Percentiles rank a stretch among this genome's conserved stretches.
These are phyloP conservation scores for Podospora appendiculata DNA, from an alignment of 495 filamentous ascomycete genomes.

Conservation along the genomic window DNA sequence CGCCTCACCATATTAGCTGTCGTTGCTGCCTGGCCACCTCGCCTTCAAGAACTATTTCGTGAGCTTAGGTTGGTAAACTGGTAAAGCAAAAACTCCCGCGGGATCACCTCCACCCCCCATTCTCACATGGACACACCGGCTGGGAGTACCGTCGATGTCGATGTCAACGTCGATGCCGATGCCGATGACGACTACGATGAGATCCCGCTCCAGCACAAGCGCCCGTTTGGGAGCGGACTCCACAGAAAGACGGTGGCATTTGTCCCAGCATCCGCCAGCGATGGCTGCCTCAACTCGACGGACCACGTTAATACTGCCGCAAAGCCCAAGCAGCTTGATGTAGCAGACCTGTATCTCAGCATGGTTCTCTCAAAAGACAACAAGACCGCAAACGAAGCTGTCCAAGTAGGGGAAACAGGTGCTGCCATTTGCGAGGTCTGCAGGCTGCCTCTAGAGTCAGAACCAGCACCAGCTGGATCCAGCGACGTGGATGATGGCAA, in stretches of 20 bases:
- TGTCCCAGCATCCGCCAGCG: constrained; percentile 54
- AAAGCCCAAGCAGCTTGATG: constrained; percentile 22
- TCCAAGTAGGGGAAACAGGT: too few relatives aligned
- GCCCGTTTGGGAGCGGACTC: constrained; percentile 73
- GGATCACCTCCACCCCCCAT: too few relatives aligned
- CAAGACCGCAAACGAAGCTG: too few relatives aligned
- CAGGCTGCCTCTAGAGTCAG: constrained; percentile 1
- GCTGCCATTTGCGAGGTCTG: constrained; percentile 2
- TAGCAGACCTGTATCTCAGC: constrained; percentile 62
- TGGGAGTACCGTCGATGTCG: constrained; percentile 2
- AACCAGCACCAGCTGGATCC: neutral
- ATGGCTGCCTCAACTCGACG: constrained; percentile 36
- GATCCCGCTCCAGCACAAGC: constrained; percentile 62
- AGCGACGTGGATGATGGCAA: neutral
- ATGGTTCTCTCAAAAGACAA: constrained; percentile 52
- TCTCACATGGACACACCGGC: neutral
- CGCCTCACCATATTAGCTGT: too few relatives aligned
- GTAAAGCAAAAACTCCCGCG: too few relatives aligned
- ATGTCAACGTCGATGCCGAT: constrained; percentile 38
- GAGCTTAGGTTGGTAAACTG: too few relatives aligned
- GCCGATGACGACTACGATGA: constrained; percentile 42
- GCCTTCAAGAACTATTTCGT: too few relatives aligned
- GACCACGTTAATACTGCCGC: constrained; percentile 10
- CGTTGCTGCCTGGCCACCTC: too few relatives aligned
- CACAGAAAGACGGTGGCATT: constrained; percentile 73